These are phyloP conservation scores for Rhizopus sp. DNA, from an alignment of 371 early-diverging fungal genomes.

Conservation along the genomic window DNA sequence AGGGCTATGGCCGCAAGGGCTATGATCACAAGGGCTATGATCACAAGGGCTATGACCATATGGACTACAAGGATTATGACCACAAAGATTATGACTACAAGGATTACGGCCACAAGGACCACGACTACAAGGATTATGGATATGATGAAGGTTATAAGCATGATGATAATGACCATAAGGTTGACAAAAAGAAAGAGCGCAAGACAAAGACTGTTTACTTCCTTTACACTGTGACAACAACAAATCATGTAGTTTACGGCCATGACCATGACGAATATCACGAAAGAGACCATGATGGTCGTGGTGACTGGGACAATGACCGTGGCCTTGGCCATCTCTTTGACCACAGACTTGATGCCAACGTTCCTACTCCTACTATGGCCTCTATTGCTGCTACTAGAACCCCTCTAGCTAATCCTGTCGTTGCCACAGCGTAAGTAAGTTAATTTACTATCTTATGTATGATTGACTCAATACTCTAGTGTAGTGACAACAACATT, in stretches of 20 bases:
- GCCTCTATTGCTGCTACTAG: not conserved
- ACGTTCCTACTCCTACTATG: not conserved
- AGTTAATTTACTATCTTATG: no score
- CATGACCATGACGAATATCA: constrained; percentile 1
- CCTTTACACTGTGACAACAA: constrained; percentile 1
- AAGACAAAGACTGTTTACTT: constrained; percentile 3
- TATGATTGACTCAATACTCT: no score
- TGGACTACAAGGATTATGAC: not conserved
- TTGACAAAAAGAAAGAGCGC: not conserved
- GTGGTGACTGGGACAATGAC: constrained; percentile 2
- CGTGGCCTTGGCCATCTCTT: not conserved
- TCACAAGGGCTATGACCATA: not conserved
- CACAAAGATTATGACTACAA: not conserved
- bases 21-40: not conserved
- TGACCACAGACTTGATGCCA: not conserved
- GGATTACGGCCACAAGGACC: no score
- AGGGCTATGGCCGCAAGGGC: not conserved
- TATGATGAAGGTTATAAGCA: not conserved
- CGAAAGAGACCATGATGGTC: not conserved
- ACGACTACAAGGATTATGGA: not conserved
- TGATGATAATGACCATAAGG: not conserved
- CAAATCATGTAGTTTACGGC: not conserved
- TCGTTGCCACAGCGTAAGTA: not conserved
- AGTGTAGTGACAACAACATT: no score
- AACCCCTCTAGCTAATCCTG: not conserved